phyloP scores from a whole-genome alignment of 129 eudicot genomes.

The Pittosporum tobira region DNA sequence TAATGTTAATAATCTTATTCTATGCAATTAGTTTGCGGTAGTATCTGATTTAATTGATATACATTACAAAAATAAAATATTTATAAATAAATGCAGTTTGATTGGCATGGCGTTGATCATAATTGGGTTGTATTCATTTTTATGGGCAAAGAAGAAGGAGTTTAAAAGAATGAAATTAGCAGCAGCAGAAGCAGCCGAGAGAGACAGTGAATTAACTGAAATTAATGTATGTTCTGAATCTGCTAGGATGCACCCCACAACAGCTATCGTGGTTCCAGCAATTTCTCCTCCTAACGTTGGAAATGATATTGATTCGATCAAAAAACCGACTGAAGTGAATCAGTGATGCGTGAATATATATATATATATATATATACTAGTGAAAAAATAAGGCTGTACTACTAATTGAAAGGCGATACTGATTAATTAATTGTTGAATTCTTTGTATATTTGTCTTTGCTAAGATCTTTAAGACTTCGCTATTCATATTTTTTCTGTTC shows the following conservation, averaged over 20 bases:
- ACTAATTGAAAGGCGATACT: too few relatives aligned
- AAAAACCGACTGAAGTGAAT: too few relatives aligned
- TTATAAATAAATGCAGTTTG: constrained; percentile 26
- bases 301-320: not conserved
- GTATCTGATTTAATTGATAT: too few relatives aligned
- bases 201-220: not conserved
- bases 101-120: constrained; percentile 29
- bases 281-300: not conserved
- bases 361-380: not conserved
- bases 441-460: too few relatives aligned
- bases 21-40: too few relatives aligned
- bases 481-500: too few relatives aligned
- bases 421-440: too few relatives aligned
- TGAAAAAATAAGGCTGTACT: too few relatives aligned
- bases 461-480: too few relatives aligned
- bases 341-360: not conserved
- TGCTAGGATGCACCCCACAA: constrained; percentile 3
- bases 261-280: constrained; percentile 16
- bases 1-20: too few relatives aligned
- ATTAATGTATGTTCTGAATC: not conserved
- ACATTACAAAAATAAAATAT: too few relatives aligned
- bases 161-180: not conserved
- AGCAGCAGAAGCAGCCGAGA: not conserved
- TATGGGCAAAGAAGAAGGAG: constrained; percentile 35
- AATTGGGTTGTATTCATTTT: constrained; percentile 34